phyloP scores from a whole-genome alignment of 1,139 yeast genomes.

The Sugiyamaella sp. region DNA sequence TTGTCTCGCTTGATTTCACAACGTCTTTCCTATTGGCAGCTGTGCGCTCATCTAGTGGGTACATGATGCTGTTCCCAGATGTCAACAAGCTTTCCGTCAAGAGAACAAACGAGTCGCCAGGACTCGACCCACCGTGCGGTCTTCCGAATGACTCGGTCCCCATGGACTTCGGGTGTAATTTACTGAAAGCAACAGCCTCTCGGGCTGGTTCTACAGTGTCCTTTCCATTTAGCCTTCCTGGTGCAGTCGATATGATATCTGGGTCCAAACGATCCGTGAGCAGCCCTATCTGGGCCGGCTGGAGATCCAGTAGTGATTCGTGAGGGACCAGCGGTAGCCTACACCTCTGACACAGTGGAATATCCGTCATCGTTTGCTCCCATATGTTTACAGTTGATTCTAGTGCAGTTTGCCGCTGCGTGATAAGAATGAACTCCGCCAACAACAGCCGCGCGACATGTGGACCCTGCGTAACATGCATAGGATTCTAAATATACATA shows the following conservation, averaged over 20 bases:
- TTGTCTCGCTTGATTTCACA: background rate
- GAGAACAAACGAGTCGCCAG: slow-evolving; percentile 49
- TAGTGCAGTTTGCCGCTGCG: background rate
- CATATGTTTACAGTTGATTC: background rate
- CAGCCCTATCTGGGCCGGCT: slow-evolving; percentile 56
- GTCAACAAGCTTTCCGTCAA: slow-evolving; percentile 44
- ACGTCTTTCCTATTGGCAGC: background rate
- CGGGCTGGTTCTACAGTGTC: background rate
- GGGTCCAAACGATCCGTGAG: slow-evolving; percentile 36
- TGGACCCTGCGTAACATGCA: slow-evolving; percentile 5
- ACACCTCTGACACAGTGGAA: slow-evolving; percentile 57
- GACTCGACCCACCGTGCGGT: slow-evolving; percentile 23
- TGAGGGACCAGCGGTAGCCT: slow-evolving; percentile 60
- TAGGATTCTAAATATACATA: background rate
- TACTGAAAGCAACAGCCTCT: slow-evolving; percentile 7
- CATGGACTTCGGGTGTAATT: slow-evolving; percentile 8
- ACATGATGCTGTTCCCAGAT: slow-evolving; percentile 10
- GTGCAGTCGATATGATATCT: slow-evolving; percentile 21
- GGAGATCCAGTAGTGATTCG: slow-evolving; percentile 54
- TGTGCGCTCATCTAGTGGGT: slow-evolving; percentile 5
- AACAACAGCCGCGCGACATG: background rate
- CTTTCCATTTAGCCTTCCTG: slow-evolving; percentile 14
- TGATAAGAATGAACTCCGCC: slow-evolving; percentile 17
- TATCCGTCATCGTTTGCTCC: slow-evolving; percentile 1
- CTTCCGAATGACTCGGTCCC: background rate